phyloP scores from a whole-genome alignment of 306 rosid genomes.

The Herpetospermum pedunculosum region DNA sequence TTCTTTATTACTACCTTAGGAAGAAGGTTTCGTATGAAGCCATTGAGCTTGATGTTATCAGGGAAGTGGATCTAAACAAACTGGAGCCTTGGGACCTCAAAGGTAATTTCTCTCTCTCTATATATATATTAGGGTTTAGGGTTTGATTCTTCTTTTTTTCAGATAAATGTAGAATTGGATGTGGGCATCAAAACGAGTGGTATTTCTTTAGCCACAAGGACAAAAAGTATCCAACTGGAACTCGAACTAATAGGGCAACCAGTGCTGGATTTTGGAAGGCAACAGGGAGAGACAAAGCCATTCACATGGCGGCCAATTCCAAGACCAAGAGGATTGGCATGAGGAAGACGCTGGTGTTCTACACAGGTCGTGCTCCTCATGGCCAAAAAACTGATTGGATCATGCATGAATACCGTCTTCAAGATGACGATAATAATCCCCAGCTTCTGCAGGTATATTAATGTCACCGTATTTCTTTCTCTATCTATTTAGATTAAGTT shows the following conservation, averaged over 20 bases:
- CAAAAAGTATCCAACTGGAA: constrained; percentile 95
- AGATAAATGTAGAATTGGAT: constrained; percentile 90
- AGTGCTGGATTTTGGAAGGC: constrained; percentile 98
- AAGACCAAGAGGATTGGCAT: constrained; percentile 77
- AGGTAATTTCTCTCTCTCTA: no score
- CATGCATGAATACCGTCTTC: constrained; percentile 98
- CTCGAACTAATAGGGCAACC: constrained; percentile 86
- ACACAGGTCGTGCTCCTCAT: constrained; percentile 98
- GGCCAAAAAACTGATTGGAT: constrained; percentile 98
- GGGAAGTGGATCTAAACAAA: constrained; percentile 88
- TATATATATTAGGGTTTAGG: neutral
- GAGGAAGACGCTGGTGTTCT: constrained; percentile 96
- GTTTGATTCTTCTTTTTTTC: constrained; percentile 3
- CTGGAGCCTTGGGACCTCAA: constrained; percentile 99
- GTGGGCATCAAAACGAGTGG: constrained; percentile 95
- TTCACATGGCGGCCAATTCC: constrained; percentile 27
- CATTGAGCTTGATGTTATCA: constrained; percentile 87
- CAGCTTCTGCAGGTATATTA: constrained; percentile 56
- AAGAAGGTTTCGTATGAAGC: constrained; percentile 92
- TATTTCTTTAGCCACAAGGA: constrained; percentile 98
- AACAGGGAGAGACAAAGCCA: constrained; percentile 91
- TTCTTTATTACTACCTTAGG: constrained; percentile 86
- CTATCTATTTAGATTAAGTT: no score
- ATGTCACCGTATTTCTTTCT: neutral
- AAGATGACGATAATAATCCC: constrained; percentile 54